Conservation (phyloP, 2,329 filamentous ascomycete species). For the Apiospora rasikravindrae region DNA sequence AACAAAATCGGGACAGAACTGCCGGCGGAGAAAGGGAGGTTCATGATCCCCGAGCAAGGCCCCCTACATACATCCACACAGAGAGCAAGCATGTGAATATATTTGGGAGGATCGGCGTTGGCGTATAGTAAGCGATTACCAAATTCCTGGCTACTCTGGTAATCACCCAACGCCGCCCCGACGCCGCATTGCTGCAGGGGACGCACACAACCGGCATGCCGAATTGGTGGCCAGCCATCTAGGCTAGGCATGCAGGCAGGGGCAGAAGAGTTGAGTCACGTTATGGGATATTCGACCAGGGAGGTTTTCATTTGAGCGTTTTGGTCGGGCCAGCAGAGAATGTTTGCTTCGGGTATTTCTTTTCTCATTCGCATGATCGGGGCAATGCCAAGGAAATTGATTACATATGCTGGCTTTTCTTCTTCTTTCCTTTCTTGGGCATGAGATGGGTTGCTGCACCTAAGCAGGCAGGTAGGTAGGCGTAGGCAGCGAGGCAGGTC, state of each 20-base stretch:
- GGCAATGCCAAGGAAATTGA: not conserved
- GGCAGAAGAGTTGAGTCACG: slow-evolving; percentile 3
- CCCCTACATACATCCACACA: not conserved
- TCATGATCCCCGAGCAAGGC: not conserved
- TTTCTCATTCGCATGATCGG: not conserved
- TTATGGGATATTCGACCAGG: slow-evolving; percentile 1
- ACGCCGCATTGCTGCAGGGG: slow-evolving; percentile 8
- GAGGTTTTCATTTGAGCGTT: not conserved
- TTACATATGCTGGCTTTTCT: no score
- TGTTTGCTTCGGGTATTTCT: not conserved
- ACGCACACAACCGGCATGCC: not conserved
- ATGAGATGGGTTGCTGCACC: not conserved
- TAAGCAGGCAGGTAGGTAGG: slow-evolving; percentile 9
- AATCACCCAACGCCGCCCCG: not conserved
- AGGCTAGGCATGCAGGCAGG: not conserved
- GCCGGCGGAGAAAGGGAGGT: not conserved
- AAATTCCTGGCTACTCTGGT: not conserved
- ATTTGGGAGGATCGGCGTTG: slow-evolving; percentile 9
- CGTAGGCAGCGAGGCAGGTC: no score
- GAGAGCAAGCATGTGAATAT: not conserved
- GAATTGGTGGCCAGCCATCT: slow-evolving; percentile 4
- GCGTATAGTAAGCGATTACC: slow-evolving; percentile 7
- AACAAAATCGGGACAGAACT: not conserved
- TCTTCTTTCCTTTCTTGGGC: not conserved
- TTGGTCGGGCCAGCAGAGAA: not conserved